A percentile compares a stretch with the other conserved stretches of the same genome.
These are phyloP conservation scores for Fistulina hepatica DNA, from an alignment of 1,284 basidiomycete species.

Conservation along the genomic window DNA sequence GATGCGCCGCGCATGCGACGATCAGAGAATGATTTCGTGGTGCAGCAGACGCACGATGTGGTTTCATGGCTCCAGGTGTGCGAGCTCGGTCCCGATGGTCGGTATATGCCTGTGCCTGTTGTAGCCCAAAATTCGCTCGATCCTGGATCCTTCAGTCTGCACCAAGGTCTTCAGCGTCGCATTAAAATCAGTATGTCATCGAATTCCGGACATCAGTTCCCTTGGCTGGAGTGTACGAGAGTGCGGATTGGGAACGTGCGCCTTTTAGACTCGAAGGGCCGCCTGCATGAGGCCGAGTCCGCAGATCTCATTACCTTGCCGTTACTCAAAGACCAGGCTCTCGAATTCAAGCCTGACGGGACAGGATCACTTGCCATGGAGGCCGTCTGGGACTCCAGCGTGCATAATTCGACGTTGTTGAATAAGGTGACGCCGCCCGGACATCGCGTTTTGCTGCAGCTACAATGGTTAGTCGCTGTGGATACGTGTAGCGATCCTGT, in stretches of 20 bases:
- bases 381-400: constrained; percentile 87
- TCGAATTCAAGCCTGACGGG: constrained; percentile 75
- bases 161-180: constrained; percentile 88
- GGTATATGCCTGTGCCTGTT: constrained; percentile 79
- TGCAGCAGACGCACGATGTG: constrained; percentile 82
- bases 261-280: constrained; percentile 76
- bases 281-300: constrained; percentile 64
- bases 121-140: constrained; percentile 69
- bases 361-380: constrained; percentile 60
- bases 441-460: constrained; percentile 71
- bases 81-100: constrained; percentile 78
- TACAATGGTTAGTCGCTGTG: constrained; percentile 73
- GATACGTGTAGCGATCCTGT: constrained; percentile 77
- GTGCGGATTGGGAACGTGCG: constrained; percentile 77
- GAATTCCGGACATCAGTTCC: constrained; percentile 81
- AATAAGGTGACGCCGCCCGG: constrained; percentile 75
- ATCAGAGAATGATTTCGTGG: constrained; percentile 87
- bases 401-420: constrained; percentile 80
- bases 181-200: constrained; percentile 71
- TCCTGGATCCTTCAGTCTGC: constrained; percentile 79
- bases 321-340: constrained; percentile 57
- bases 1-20: constrained; percentile 67
- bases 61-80: constrained; percentile 79
- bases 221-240: constrained; percentile 74
- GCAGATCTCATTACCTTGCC: constrained; percentile 61